Base-by-base conservation (phyloP, 495 filamentous ascomycete genomes). In the Endocarpon pusillum region DNA sequence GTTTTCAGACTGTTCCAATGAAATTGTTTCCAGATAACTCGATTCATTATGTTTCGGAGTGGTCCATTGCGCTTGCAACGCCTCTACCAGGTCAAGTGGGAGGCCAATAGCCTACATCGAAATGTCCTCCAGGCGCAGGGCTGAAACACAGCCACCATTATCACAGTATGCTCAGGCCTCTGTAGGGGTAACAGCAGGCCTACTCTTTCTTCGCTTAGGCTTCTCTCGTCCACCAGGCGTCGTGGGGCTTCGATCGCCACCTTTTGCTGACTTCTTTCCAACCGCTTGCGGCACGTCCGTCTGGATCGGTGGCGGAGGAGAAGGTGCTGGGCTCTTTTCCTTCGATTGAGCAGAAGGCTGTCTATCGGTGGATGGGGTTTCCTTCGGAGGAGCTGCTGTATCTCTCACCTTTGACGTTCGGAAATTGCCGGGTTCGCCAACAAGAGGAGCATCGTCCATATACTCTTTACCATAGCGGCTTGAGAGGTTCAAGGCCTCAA, bases 391-490 rank as follows among this genome's bases (percentile, higher is more conserved):
- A 14, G 22, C 21, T 9, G 42, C 31, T 16, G 40, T 33, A 3
- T 60, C 56, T 3, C 49, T 55, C 3, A 47, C 35, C 26, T 57
- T 74, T 8, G 71, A 71, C 32, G 91, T 62, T 35, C 78, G 75
- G 55, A 93, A 92, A n/a, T 73, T 71, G 15, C 86, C 85, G 0
- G 86, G 86, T 44, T 80, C 75, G 29, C 86, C 86, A 1, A 78
- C 71, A 31, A 93, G 68, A 2, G 84, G 83, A 42, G 76, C 89
- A 50, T 93, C 84, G 53, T 97, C 84, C 72, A 89, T 84, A 53
- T 71, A 92, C 34, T 96, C 86, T 31, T 77, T 69, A 17, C 68
- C 71, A 36, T 73, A 75, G 22, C 65, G 64, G 11, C 74, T 52
- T 30, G 75, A 59, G 18, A 89, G 59, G 33, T 60, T 58, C 32